Conservation (phyloP, 2,329 filamentous ascomycete genomes). For the Acephala macrosclerotiorum region DNA sequence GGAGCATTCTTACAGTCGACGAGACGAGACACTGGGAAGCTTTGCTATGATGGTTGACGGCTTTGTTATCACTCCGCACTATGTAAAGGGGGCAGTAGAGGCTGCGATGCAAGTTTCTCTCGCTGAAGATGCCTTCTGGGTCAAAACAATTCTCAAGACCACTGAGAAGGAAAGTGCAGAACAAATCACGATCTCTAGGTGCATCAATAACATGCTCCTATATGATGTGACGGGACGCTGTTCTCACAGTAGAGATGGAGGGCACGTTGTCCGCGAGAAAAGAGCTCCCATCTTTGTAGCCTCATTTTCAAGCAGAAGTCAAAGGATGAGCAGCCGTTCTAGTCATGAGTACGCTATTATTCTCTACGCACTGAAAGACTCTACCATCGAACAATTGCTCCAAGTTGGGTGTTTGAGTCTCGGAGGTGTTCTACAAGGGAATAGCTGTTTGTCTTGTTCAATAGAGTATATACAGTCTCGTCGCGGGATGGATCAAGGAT, state of each 20-base stretch:
- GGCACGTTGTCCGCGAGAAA: not conserved
- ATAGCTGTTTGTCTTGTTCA: too few relatives aligned
- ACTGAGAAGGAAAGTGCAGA: not conserved
- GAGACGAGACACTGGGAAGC: not conserved
- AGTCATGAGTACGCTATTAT: not conserved
- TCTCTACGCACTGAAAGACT: not conserved
- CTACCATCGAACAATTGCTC: not conserved
- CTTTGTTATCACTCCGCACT: not conserved
- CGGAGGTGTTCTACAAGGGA: too few relatives aligned
- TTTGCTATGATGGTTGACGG: not conserved
- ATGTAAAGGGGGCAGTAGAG: not conserved
- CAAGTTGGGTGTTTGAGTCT: too few relatives aligned
- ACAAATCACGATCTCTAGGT: not conserved
- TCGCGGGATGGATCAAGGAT: too few relatives aligned
- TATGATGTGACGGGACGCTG: not conserved
- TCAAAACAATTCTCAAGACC: not conserved
- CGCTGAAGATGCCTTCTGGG: not conserved
- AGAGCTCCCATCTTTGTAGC: not conserved
- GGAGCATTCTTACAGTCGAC: too few relatives aligned
- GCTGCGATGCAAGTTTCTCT: not conserved
- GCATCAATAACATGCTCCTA: not conserved
- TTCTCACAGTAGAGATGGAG: not conserved
- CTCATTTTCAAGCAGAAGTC: not conserved
- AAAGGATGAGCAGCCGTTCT: too few relatives aligned
- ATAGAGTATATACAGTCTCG: too few relatives aligned